Evolutionary conservation across 2,329 filamentous ascomycete genomes (phyloP), one percentile per base, ranked within the genome.

Genomic region (Chalaropsis thielavioides): DNA sequence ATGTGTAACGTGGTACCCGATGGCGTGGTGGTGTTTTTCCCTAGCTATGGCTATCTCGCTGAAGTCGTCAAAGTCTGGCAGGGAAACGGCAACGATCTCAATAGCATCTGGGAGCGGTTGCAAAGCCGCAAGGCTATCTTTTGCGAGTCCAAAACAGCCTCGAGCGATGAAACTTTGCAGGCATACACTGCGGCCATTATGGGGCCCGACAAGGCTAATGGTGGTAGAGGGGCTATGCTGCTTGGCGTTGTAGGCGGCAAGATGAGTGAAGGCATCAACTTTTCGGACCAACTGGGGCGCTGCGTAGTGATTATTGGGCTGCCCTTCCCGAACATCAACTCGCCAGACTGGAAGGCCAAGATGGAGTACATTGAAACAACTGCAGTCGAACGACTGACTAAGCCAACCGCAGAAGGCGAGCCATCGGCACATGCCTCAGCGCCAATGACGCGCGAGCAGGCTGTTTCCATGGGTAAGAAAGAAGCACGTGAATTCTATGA

Each of bases 251-350:
- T 99, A 2, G 92, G 92, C 64, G 94, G 94, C 15, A 95, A 92
- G 69, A 87, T 99, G 76, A 95, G 90, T 66, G 94, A 99, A 75
- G 94, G 94, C 69, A 99, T 99, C 77, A 99, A 99, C 75, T 99
- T 99, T 76, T 92, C 90, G 0, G 92, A 99, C 75, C 80, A 82
- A 2, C 83, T 99, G 0, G 94, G 94, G 1, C 86, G 94, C 31
- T 92, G 89, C 64, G 91, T 99, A 8, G 78, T 95, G 15, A 88
- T 97, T n/a, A 83, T 97, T 15, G 94, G 94, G 0, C 77, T 99
- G 3, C 94, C 94, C 0, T 99, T 95, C 70, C 91, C 94, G 0
- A 99, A 97, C 70, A 85, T 91, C 63, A 84, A 89, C 69, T 90
- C 88, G 10, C 86, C 91, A 1, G 90, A 96, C 71, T 97, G 92